phyloP scores from a whole-genome alignment of 225 moss, liverwort and hornwort species.

The Climacium dendroides region DNA sequence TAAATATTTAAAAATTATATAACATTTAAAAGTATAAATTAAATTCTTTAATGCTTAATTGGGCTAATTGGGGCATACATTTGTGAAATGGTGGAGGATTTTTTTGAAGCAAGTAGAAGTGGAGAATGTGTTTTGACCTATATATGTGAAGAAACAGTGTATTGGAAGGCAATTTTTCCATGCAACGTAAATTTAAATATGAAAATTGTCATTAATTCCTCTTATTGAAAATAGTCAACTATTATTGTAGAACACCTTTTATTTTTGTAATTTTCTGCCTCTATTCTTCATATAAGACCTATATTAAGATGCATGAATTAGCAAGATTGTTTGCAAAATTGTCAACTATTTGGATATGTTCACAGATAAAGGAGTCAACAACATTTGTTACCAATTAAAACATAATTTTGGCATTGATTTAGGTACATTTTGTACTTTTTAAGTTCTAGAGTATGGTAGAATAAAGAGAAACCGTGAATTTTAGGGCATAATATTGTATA shows the following conservation, averaged over 20 bases:
- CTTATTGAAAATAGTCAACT: not conserved
- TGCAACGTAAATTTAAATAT: not conserved
- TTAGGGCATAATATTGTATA: not conserved
- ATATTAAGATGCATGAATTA: not conserved
- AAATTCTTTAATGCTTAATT: not conserved
- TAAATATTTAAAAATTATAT: too few relatives aligned
- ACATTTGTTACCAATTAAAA: not conserved
- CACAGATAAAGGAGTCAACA: accelerated
- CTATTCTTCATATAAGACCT: too few relatives aligned
- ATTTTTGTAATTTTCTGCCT: not conserved
- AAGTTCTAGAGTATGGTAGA: too few relatives aligned
- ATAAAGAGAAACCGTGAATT: not conserved
- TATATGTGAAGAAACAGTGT: not conserved
- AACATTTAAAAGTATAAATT: not conserved
- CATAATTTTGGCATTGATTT: not conserved
- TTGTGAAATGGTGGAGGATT: not conserved
- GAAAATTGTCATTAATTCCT: not conserved
- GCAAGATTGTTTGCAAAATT: not conserved
- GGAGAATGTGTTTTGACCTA: not conserved
- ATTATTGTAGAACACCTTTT: not conserved
- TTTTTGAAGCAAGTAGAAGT: accelerated
- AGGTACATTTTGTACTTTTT: too few relatives aligned
- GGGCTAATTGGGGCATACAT: too few relatives aligned
- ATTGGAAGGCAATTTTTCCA: not conserved
- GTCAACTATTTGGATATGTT: not conserved